Evolutionary conservation across 306 rosid species (phyloP).

Genomic region (Pyrus bretschneideri): DNA sequence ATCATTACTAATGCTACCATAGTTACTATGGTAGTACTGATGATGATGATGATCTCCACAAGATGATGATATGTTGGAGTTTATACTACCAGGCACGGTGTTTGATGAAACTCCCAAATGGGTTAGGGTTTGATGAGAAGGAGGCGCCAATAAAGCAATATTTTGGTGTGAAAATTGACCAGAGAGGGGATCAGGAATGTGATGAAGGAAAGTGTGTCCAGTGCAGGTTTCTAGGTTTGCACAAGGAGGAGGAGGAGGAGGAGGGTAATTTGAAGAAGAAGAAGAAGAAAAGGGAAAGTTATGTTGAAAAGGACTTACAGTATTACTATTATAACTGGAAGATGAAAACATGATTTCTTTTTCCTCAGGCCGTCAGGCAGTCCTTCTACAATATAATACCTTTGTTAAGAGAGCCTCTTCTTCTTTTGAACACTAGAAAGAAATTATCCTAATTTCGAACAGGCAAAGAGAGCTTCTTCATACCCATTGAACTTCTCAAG

Average conservation of each 20-base stretch:
- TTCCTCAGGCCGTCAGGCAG: not conserved
- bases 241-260: not conserved
- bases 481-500: not conserved
- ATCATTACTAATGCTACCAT: constrained; percentile 3
- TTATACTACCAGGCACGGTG: not conserved
- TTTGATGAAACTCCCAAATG: not conserved
- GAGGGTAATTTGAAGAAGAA: constrained; percentile 16
- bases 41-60: not conserved
- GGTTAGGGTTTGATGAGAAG: not conserved
- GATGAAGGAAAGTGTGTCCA: constrained; percentile 18
- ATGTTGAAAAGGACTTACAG: constrained; percentile 36
- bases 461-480: not conserved
- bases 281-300: constrained; percentile 38
- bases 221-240: constrained; percentile 18
- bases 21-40: not conserved
- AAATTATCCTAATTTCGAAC: too few species aligned
- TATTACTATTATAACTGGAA: constrained; percentile 4
- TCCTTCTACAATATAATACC: not conserved
- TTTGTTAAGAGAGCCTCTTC: not conserved
- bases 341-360: constrained; percentile 55
- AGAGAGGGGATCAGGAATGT: constrained; percentile 28
- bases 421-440: not conserved
- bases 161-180: constrained; percentile 26
- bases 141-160: constrained; percentile 7
- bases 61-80: not conserved